Evolutionary conservation across 345 rosid genomes (phyloP).

Genomic region (Carallia pectinifolia): DNA sequence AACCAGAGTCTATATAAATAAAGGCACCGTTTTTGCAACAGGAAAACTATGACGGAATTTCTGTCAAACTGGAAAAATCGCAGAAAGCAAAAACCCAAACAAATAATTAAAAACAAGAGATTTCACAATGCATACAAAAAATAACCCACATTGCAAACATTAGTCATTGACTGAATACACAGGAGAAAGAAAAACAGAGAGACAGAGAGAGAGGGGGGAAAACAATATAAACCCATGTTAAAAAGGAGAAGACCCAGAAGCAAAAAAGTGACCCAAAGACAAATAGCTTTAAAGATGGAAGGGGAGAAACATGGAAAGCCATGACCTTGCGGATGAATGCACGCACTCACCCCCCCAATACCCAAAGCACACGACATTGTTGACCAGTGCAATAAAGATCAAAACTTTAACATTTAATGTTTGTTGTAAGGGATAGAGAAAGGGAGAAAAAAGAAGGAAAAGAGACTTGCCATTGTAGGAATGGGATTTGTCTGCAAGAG

Average conservation of each 20-base stretch:
- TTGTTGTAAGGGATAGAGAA: neutral
- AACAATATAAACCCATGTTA: neutral
- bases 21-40: conserved; percentile 17
- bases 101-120: neutral
- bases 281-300: no score
- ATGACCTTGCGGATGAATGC: no score
- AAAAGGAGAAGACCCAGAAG: conserved; percentile 11
- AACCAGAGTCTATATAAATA: neutral
- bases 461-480: conserved; percentile 28
- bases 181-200: neutral
- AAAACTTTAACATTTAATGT: conserved; percentile 2
- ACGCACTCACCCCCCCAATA: no score
- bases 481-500: conserved; percentile 37
- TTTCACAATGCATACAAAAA: conserved; percentile 1
- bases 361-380: no score
- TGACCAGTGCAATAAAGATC: neutral
- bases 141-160: neutral
- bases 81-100: conserved; percentile 14
- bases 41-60: conserved; percentile 16
- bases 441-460: conserved; percentile 8
- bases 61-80: conserved; percentile 18
- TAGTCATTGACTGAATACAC: neutral
- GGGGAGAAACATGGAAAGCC: no score
- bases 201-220: neutral
- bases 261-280: conserved; percentile 2